phyloP scores from a whole-genome alignment of 805 yeast species.

The Kregervanrija fluxuum region DNA sequence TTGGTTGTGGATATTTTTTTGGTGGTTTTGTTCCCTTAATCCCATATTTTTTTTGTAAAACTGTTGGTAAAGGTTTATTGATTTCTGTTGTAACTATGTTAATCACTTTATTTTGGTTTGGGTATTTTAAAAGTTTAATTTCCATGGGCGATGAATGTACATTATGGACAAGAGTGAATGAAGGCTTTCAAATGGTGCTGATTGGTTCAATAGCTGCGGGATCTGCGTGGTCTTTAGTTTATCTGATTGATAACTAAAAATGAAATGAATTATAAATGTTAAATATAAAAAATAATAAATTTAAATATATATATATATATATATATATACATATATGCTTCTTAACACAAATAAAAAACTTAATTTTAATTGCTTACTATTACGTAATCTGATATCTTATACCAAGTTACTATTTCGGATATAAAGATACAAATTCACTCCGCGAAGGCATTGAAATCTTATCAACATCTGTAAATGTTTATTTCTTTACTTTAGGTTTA shows the following conservation, averaged over 20 bases:
- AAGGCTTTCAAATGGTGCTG: conserved; percentile 87
- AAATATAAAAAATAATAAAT: background rate
- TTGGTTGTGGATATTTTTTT: conserved; percentile 79
- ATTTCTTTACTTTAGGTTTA: background rate
- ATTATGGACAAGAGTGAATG: conserved; percentile 50
- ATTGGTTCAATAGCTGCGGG: conserved; percentile 98
- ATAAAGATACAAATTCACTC: too few relatives aligned
- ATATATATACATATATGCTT: background rate
- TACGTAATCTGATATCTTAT: background rate
- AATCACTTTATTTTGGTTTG: conserved; percentile 79
- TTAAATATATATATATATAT: background rate
- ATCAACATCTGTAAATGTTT: background rate
- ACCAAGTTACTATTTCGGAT: background rate
- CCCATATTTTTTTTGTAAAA: conserved; percentile 78
- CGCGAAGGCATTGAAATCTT: background rate
- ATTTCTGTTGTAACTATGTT: conserved; percentile 75
- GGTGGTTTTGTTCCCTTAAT: conserved; percentile 90
- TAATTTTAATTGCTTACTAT: background rate
- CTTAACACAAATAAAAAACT: background rate
- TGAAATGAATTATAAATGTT: background rate
- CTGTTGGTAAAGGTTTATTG: conserved; percentile 72
- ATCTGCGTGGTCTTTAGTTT: conserved; percentile 90
- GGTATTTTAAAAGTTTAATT: conserved; percentile 74
- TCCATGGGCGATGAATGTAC: conserved; percentile 78
- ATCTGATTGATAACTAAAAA: conserved; percentile 45